These are phyloP conservation scores for Wakefieldia striispora DNA, from an alignment of 768 basidiomycete species.

Conservation along the genomic window DNA sequence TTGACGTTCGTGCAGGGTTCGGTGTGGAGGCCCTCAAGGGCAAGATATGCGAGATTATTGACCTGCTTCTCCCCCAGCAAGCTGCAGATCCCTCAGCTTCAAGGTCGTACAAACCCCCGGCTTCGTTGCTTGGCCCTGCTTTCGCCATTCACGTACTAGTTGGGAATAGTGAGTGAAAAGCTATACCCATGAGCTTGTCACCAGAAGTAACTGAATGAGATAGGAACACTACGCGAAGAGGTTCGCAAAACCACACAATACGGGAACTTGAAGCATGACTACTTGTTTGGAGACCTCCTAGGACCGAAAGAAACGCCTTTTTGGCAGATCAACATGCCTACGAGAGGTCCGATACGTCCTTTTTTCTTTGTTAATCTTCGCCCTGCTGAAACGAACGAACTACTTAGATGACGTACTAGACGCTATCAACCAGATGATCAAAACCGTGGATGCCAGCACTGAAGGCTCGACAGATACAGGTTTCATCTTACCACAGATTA, in stretches of 20 bases:
- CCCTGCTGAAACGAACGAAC: neutral
- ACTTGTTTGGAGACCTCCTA: neutral
- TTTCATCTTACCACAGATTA: slow-evolving; percentile 5
- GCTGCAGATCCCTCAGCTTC: neutral
- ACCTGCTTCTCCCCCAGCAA: slow-evolving; percentile 8
- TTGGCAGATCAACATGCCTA: neutral
- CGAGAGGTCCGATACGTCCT: neutral
- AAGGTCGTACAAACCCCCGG: slow-evolving; percentile 3
- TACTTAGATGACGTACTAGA: slow-evolving; percentile 8
- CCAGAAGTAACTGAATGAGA: neutral
- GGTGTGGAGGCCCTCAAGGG: slow-evolving; percentile 8
- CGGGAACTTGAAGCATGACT: slow-evolving; percentile 15
- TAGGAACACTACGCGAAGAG: slow-evolving; percentile 19
- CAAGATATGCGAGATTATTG: slow-evolving; percentile 5
- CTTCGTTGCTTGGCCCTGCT: slow-evolving; percentile 15
- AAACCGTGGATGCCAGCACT: slow-evolving; percentile 8
- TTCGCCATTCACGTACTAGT: slow-evolving; percentile 10
- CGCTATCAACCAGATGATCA: slow-evolving; percentile 5
- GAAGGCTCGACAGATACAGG: slow-evolving; percentile 3
- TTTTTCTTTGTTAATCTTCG: too few species aligned
- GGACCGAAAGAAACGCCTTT: neutral
- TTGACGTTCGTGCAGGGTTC: slow-evolving; percentile 3
- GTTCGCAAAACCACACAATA: slow-evolving; percentile 15
- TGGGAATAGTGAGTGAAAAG: slow-evolving; percentile 1
- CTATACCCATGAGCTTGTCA: neutral